Evolutionary conservation across 306 rosid genomes (phyloP).

Genomic region (Prunus dulcis): DNA sequence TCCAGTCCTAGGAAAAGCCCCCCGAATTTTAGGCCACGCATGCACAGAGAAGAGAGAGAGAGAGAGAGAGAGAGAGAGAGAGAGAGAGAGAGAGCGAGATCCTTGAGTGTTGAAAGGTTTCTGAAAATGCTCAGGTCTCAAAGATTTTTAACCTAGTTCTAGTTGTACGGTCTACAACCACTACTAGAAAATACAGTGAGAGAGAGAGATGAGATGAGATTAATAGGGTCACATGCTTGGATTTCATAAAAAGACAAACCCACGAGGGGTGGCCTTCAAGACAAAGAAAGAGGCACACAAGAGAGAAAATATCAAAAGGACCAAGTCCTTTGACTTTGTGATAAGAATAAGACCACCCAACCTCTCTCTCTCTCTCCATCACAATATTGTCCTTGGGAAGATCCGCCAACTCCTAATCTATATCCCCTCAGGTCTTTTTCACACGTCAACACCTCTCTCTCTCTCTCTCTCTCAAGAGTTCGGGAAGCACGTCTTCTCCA

Average conservation of each 20-base stretch:
- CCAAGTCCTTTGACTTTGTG: constrained; percentile 22
- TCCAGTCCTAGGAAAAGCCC: constrained; percentile 16
- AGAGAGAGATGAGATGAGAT: not conserved
- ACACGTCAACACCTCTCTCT: not conserved
- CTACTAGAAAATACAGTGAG: not conserved
- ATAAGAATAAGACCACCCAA: constrained; percentile 20
- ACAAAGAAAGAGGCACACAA: constrained; percentile 20
- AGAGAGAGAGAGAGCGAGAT: not conserved
- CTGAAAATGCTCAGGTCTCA: not conserved
- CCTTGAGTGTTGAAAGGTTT: no score
- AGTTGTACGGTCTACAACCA: not conserved
- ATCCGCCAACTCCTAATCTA: constrained; percentile 25
- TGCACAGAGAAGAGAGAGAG: not conserved
- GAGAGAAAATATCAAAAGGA: not conserved
- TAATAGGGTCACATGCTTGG: not conserved
- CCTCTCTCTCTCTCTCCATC: not conserved
- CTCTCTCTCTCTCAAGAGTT: constrained; percentile 7
- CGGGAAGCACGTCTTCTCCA: no score
- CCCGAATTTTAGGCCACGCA: constrained; percentile 23
- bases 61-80: not conserved
- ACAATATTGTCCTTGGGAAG: constrained; percentile 16
- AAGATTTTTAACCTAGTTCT: not conserved
- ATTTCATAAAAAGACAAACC: constrained; percentile 44
- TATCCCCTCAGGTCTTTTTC: constrained; percentile 1
- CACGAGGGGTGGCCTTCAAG: constrained; percentile 38